These are phyloP conservation scores for Talaromyces sp. DNA, from an alignment of 2,329 filamentous ascomycete species.

Conservation along the genomic window DNA sequence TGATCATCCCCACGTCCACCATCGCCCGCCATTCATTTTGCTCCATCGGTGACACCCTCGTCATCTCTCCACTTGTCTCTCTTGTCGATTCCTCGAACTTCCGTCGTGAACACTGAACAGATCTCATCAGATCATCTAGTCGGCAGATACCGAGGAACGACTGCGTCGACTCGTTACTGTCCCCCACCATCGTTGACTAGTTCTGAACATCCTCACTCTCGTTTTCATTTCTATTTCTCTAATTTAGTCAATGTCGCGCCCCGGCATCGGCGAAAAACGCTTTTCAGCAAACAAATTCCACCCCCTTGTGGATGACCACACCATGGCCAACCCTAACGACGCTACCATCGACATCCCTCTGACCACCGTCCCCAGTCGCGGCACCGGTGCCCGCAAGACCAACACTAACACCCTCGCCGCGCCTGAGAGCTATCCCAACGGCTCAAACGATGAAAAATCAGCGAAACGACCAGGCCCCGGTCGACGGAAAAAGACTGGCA, in stretches of 20 bases:
- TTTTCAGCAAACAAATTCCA: constrained; percentile 47
- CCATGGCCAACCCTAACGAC: constrained; percentile 50
- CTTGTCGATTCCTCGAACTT: not conserved
- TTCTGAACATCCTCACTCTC: not conserved
- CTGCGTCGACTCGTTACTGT: not conserved
- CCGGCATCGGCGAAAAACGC: constrained; percentile 38
- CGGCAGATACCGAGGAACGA: not conserved
- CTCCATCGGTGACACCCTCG: not conserved
- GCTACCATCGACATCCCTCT: constrained; percentile 62
- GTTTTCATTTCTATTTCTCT: not conserved
- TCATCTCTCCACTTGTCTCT: not conserved
- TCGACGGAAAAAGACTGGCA: constrained; percentile 33
- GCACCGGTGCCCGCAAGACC: constrained; percentile 44
- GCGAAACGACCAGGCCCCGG: constrained; percentile 32
- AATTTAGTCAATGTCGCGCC: constrained; percentile 24
- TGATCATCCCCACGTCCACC: constrained; percentile 2
- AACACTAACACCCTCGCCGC: constrained; percentile 27
- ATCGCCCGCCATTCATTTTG: not conserved
- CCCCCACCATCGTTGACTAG: not conserved
- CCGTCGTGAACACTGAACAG: not conserved
- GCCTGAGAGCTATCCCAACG: constrained; percentile 22
- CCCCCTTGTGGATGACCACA: constrained; percentile 33
- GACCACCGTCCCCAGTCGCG: constrained; percentile 51
- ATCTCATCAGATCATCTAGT: not conserved
- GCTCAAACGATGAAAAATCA: constrained; percentile 34